Evolutionary conservation across 345 rosid genomes (phyloP).

Genomic region (Schrenkiella parvula): DNA sequence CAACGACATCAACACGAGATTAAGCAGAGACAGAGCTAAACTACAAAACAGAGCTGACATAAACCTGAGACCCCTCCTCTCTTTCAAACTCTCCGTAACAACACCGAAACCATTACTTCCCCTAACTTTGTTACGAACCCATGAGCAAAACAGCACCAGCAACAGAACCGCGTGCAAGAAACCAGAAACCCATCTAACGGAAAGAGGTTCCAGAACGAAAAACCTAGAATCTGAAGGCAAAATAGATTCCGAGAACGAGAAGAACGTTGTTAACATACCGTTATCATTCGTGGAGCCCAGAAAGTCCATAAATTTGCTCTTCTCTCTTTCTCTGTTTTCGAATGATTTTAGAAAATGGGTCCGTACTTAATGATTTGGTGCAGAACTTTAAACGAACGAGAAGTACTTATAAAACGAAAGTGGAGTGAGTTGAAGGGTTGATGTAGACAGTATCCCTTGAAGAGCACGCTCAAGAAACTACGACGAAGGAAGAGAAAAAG

Average conservation of each 20-base stretch:
- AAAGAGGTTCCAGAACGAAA: slow-evolving; percentile 45
- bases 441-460: slow-evolving; percentile 17
- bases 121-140: slow-evolving; percentile 36
- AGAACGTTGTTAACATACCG: slow-evolving; percentile 22
- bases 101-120: neutral
- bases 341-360: neutral
- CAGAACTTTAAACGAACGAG: neutral
- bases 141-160: slow-evolving; percentile 34
- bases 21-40: slow-evolving; percentile 48
- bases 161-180: slow-evolving; percentile 46
- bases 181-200: slow-evolving; percentile 45
- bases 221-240: slow-evolving; percentile 20
- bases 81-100: slow-evolving; percentile 23
- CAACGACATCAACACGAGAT: slow-evolving; percentile 42
- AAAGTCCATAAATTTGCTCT: slow-evolving; percentile 34
- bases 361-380: neutral
- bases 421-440: neutral
- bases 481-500: neutral
- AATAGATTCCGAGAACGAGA: slow-evolving; percentile 19
- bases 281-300: slow-evolving; percentile 14
- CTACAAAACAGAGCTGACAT: slow-evolving; percentile 50
- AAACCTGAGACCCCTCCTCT: slow-evolving; percentile 23
- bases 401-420: slow-evolving; percentile 1
- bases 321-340: neutral
- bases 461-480: slow-evolving; percentile 23